These are phyloP conservation scores for Microstegium vimineum DNA, from an alignment of 176 grass and related monocot species.

Conservation along the genomic window DNA sequence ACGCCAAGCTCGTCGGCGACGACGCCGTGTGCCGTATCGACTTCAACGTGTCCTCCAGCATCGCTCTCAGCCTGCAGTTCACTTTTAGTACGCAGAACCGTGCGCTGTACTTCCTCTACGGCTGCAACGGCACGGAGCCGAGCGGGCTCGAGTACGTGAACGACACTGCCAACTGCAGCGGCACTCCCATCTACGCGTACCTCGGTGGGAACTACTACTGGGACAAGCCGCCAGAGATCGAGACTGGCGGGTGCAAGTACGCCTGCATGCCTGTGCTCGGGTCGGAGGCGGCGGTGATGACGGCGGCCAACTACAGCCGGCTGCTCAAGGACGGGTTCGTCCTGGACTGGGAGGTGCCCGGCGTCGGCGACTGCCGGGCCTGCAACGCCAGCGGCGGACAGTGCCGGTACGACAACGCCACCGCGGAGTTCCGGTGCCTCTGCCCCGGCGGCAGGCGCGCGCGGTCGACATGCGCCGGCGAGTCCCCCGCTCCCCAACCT, in stretches of 20 bases:
- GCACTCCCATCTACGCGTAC: no score
- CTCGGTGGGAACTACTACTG: no score
- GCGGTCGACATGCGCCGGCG: conserved; percentile 18
- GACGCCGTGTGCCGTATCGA: no score
- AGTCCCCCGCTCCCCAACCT: background rate
- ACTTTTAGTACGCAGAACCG: no score
- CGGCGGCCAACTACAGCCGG: conserved; percentile 17
- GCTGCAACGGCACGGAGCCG: no score
- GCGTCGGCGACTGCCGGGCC: background rate
- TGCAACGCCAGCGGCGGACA: conserved; percentile 26
- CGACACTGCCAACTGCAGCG: no score
- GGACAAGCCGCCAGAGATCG: background rate
- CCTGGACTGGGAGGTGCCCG: conserved; percentile 20
- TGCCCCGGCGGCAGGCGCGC: conserved; percentile 24
- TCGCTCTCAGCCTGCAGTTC: no score
- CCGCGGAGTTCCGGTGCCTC: conserved; percentile 36
- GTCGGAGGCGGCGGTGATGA: background rate
- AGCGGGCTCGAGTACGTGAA: no score
- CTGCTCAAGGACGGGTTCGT: conserved; percentile 44
- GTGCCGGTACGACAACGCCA: conserved; percentile 31
- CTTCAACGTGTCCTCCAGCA: no score
- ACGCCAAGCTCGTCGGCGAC: no score
- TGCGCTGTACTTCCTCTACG: no score
- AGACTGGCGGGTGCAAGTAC: background rate
- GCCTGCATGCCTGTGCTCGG: conserved; percentile 34